Evolutionary conservation across 1,284 basidiomycete species (phyloP).

Genomic region (Spongispora temasekensis): DNA sequence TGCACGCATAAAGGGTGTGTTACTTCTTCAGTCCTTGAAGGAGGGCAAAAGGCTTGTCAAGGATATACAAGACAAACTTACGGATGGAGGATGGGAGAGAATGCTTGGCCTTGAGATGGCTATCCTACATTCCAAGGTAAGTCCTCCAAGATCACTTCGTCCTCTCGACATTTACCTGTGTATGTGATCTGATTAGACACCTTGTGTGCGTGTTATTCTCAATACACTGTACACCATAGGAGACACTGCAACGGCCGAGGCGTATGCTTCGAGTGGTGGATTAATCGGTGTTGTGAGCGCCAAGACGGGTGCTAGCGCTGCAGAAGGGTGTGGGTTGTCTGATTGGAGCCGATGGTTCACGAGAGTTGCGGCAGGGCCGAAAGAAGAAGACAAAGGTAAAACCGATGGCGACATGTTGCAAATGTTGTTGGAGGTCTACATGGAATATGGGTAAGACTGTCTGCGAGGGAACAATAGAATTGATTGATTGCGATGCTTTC

Average conservation of each 20-base stretch:
- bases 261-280: slow-evolving; percentile 75
- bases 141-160: background rate
- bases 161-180: background rate
- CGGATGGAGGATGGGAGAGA: slow-evolving; percentile 36
- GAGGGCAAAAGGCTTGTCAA: slow-evolving; percentile 37
- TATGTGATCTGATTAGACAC: slow-evolving; percentile 45
- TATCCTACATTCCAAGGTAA: slow-evolving; percentile 80
- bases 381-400: slow-evolving; percentile 9
- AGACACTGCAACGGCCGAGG: slow-evolving; percentile 77
- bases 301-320: slow-evolving; percentile 45
- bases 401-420: slow-evolving; percentile 50
- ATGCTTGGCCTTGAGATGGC: slow-evolving; percentile 73
- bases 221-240: slow-evolving; percentile 66
- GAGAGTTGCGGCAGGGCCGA: slow-evolving; percentile 6
- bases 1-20: slow-evolving; percentile 68
- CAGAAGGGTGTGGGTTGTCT: slow-evolving; percentile 39
- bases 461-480: background rate
- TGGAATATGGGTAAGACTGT: slow-evolving; percentile 63
- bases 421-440: slow-evolving; percentile 78
- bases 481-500: slow-evolving; percentile 5
- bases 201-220: slow-evolving; percentile 67
- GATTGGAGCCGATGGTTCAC: slow-evolving; percentile 37
- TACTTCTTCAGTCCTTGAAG: slow-evolving; percentile 71
- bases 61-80: slow-evolving; percentile 24
- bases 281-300: slow-evolving; percentile 56